These are phyloP conservation scores for Teunomyces stri DNA, from an alignment of 805 yeast genomes.

Conservation along the genomic window DNA sequence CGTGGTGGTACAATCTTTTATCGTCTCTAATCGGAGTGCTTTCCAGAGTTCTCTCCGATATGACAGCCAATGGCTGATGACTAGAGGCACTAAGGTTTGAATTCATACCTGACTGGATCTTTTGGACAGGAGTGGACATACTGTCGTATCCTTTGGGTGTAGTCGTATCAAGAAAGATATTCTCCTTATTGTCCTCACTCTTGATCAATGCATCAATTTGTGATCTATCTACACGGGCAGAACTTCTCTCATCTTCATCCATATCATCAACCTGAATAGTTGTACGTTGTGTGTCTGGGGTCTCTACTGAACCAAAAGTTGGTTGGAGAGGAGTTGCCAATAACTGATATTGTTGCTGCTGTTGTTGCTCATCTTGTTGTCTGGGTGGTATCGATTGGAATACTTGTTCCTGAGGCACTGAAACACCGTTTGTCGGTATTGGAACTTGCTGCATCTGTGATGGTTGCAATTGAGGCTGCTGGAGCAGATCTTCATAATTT, in stretches of 20 bases:
- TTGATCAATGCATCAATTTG: conserved; percentile 29
- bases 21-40: conserved; percentile 20
- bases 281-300: conserved; percentile 47
- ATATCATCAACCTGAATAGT: conserved; percentile 42
- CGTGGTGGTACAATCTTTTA: conserved; percentile 3
- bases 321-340: conserved; percentile 32
- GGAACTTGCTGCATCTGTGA: conserved; percentile 6
- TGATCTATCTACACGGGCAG: conserved; percentile 32
- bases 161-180: conserved; percentile 37
- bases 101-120: conserved; percentile 10
- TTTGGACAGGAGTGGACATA: conserved; percentile 31
- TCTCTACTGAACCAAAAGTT: conserved; percentile 25
- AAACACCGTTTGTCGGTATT: not conserved
- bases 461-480: not conserved
- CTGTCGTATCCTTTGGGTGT: conserved; percentile 25
- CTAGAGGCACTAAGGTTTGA: conserved; percentile 7
- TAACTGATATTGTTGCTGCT: conserved; percentile 5
- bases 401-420: not conserved
- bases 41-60: conserved; percentile 31
- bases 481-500: conserved; percentile 4
- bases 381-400: not conserved
- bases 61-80: conserved; percentile 30
- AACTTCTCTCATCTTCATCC: conserved; percentile 29
- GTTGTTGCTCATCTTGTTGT: not conserved
- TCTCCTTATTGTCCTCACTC: conserved; percentile 47